A percentile compares a stretch with the other conserved stretches of the same genome.
These are phyloP conservation scores for Xylariaceae sp. DNA, from an alignment of 2,329 filamentous ascomycete genomes.

Conservation along the genomic window DNA sequence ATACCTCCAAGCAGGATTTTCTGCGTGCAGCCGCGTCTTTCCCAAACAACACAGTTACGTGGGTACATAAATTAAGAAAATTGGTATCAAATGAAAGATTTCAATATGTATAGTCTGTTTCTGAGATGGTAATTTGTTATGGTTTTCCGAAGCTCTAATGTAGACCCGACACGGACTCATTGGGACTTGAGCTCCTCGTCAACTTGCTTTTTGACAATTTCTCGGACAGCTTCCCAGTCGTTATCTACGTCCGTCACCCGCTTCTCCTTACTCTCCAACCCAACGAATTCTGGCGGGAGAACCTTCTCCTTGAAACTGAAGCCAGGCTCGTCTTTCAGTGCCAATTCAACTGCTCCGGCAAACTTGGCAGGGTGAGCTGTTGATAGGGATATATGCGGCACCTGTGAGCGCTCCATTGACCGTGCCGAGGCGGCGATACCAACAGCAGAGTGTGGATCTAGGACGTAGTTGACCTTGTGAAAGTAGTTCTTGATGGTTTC, in stretches of 20 bases:
- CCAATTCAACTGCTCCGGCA: conserved; percentile 74
- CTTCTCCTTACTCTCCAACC: conserved; percentile 70
- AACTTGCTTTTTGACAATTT: conserved; percentile 71
- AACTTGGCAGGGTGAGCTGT: conserved; percentile 98
- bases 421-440: conserved; percentile 73
- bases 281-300: conserved; percentile 76
- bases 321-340: conserved; percentile 64
- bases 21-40: too few species aligned
- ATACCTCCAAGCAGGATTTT: too few species aligned
- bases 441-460: conserved; percentile 91
- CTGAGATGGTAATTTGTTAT: too few species aligned
- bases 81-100: too few species aligned
- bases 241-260: conserved; percentile 66
- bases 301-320: conserved; percentile 75
- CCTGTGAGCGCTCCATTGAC: conserved; percentile 53
- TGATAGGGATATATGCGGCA: conserved; percentile 77
- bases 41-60: too few species aligned
- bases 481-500: conserved; percentile 60
- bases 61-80: too few species aligned
- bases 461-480: conserved; percentile 58
- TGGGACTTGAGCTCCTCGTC: conserved; percentile 49
- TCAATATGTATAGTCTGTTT: too few species aligned
- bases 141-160: too few species aligned
- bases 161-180: too few species aligned
- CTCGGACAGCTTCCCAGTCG: conserved; percentile 70